Percentiles rank a stretch among this genome's conserved stretches.
These are phyloP conservation scores for Penicillium soppii DNA, from an alignment of 495 filamentous ascomycete species.

Conservation along the genomic window DNA sequence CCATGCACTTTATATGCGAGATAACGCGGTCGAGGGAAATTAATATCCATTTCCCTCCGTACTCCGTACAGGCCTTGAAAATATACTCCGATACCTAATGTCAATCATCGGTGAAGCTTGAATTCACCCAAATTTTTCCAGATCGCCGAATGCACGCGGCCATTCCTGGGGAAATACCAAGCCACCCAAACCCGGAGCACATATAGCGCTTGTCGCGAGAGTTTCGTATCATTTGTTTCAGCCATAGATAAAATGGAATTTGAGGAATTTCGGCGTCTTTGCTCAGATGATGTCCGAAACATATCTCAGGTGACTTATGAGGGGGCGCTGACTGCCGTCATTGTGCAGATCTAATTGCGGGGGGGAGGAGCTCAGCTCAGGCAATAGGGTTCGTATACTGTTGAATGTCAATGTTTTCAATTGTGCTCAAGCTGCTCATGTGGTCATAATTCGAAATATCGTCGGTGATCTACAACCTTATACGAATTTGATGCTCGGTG, in stretches of 20 bases:
- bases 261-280: background rate
- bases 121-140: background rate
- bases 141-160: background rate
- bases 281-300: background rate
- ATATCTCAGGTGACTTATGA: constrained; percentile 4
- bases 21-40: background rate
- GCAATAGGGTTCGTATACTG: background rate
- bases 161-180: constrained; percentile 9
- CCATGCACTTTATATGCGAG: background rate
- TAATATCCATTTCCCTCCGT: too few species aligned
- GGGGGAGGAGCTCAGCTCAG: background rate
- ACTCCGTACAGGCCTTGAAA: too few species aligned
- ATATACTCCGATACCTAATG: background rate
- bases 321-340: constrained; percentile 4
- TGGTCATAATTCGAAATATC: background rate
- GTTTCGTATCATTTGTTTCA: background rate
- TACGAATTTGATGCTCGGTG: background rate
- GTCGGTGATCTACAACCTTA: background rate
- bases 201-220: constrained; percentile 1
- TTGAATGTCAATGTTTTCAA: background rate
- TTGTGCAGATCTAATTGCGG: constrained; percentile 9
- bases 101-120: background rate
- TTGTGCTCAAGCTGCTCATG: background rate
- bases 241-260: background rate
- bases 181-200: background rate